These are phyloP conservation scores for Anthostomella pinea DNA, from an alignment of 2,329 filamentous ascomycete species.

Conservation along the genomic window DNA sequence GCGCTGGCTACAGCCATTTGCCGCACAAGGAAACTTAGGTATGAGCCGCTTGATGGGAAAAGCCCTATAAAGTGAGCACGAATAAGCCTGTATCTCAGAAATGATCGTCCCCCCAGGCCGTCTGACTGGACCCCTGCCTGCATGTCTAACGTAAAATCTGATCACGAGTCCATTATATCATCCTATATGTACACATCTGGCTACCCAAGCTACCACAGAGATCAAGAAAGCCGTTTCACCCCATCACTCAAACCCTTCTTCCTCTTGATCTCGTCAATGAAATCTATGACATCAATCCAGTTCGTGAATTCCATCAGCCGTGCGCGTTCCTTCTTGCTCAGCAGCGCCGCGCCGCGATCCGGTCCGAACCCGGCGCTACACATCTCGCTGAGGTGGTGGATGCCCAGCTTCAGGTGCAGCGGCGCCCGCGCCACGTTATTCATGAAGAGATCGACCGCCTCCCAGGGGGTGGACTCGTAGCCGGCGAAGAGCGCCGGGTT, in stretches of 20 bases:
- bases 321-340: conserved; percentile 55
- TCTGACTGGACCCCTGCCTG: too few species aligned
- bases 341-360: conserved; percentile 49
- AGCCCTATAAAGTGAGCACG: too few species aligned
- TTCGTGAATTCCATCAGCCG: conserved; percentile 47
- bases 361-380: conserved; percentile 53
- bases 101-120: too few species aligned
- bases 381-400: conserved; percentile 69
- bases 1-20: too few species aligned
- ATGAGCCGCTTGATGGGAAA: too few species aligned
- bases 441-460: conserved; percentile 62
- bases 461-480: conserved; percentile 55
- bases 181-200: too few species aligned
- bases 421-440: conserved; percentile 54
- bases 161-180: too few species aligned
- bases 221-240: conserved; percentile 12
- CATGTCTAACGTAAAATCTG: too few species aligned
- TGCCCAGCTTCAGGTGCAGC: conserved; percentile 59
- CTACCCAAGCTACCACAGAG: conserved; percentile 8
- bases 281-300: conserved; percentile 60
- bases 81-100: too few species aligned
- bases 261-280: conserved; percentile 45
- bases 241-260: conserved; percentile 6
- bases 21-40: too few species aligned
- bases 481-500: conserved; percentile 66